phyloP scores from a whole-genome alignment of 257 asterid genomes.

The Rehmannia glutinosa region DNA sequence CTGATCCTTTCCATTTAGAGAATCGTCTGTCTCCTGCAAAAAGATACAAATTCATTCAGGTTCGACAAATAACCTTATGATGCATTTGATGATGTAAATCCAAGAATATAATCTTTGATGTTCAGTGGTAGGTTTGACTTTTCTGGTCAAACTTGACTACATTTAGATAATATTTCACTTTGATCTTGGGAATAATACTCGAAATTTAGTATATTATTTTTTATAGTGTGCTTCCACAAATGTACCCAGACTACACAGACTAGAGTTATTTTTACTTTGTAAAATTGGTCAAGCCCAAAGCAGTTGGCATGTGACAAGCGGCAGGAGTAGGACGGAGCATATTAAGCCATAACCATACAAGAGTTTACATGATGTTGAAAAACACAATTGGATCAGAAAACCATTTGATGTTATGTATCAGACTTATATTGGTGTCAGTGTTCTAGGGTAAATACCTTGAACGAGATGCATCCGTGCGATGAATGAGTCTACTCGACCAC shows the following conservation, averaged over 20 bases:
- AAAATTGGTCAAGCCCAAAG: no score
- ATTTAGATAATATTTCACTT: no score
- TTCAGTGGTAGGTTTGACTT: no score
- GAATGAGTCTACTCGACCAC: constrained; percentile 76
- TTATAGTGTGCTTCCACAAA: neutral
- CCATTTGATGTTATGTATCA: neutral
- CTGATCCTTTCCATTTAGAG: no score
- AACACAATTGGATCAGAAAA: no score
- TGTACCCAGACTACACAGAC: neutral
- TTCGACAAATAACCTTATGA: constrained; percentile 4
- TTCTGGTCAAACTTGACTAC: no score
- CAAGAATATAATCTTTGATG: neutral
- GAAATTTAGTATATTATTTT: neutral
- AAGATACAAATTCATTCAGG: constrained; percentile 14
- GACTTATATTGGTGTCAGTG: neutral
- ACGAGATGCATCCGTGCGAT: constrained; percentile 88
- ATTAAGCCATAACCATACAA: no score
- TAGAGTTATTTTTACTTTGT: neutral
- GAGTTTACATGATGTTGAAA: neutral
- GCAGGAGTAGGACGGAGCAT: no score
- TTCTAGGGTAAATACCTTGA: constrained; percentile 55
- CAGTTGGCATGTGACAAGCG: no score
- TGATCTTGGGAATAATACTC: no score
- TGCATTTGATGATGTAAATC: constrained; percentile 16
- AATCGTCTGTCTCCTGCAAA: no score